Evolutionary conservation across 108 stramenopile genomes (phyloP), one percentile per base, ranked within the genome.

Genomic region (Stephanodiscus minutulus): DNA sequence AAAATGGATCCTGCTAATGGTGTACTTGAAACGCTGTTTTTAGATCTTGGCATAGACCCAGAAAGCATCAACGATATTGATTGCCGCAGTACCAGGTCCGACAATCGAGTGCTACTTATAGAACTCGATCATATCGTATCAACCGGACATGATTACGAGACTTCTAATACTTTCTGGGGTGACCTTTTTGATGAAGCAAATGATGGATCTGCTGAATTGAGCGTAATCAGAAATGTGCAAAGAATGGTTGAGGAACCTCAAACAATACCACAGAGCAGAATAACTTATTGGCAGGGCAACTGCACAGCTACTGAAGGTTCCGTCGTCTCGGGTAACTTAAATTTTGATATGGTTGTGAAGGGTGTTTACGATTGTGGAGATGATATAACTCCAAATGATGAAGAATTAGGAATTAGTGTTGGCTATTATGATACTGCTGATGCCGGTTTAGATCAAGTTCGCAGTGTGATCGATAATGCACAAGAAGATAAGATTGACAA

Each of bases 71-170:
- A 25, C 5, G 41, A 36, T 33, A 8, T 18, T 8, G 18, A 28
- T 28, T 9, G 44, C 12, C 17, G 17, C 46, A 72, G 61, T 53
- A 2, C 33, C 31, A 22, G 31, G 15, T 72, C 71, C 7, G 71
- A 72, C 35, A 36, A 27, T 12, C 50, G 58, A 55, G 52, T 72
- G 22, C 11, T 63, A 27, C 63, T 66, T 46, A 36, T 43, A 46
- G 61, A 24, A 46, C 1, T 28, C 27, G 48, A 66, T 31, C 49
- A 66, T 4, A 66, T 27, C 28, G 6, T 50, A 52, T 37, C 24
- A 3, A 47, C 3, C 13, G 46, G 22, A 66, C 50, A 47, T 27
- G 65, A 66, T 49, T 35, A 20, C 48, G 50, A 66, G 24, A 31
- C 10, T 7, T 20, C 10, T 18, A 33, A 31, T 43, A 17, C n/a